These are phyloP conservation scores for Mycocentrospora acerina DNA, from an alignment of 2,329 filamentous ascomycete species.

Conservation along the genomic window DNA sequence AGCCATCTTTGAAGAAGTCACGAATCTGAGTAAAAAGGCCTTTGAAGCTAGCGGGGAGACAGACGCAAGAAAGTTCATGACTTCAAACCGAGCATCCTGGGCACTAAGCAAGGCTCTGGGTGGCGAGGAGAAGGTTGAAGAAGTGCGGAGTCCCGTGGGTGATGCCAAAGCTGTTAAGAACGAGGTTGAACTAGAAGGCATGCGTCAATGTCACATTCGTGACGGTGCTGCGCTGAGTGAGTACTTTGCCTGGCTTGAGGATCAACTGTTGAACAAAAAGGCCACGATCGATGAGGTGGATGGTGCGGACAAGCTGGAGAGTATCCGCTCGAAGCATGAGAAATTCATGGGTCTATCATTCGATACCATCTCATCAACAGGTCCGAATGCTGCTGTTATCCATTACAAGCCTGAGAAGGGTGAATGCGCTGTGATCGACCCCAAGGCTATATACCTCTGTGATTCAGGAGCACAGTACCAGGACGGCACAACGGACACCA, in stretches of 20 bases:
- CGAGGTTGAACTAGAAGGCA: constrained; percentile 81
- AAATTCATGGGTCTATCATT: constrained; percentile 91
- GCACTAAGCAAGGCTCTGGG: constrained; percentile 84
- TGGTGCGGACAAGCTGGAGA: constrained; percentile 87
- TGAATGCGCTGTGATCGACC: constrained; percentile 80
- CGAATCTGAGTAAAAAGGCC: constrained; percentile 56
- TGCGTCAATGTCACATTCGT: constrained; percentile 90
- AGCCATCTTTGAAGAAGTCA: constrained; percentile 76
- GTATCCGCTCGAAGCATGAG: constrained; percentile 67
- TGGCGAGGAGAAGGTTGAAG: constrained; percentile 81
- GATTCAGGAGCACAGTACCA: constrained; percentile 96
- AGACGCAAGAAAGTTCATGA: constrained; percentile 59
- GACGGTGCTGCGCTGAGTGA: constrained; percentile 89
- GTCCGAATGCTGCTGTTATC: constrained; percentile 89
- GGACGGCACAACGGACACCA: constrained; percentile 95
- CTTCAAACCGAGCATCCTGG: constrained; percentile 92
- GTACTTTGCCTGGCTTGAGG: constrained; percentile 96
- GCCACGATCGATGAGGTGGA: constrained; percentile 80
- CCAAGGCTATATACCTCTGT: constrained; percentile 84
- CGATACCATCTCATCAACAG: constrained; percentile 92
- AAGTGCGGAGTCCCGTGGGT: constrained; percentile 80
- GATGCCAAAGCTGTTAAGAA: constrained; percentile 97
- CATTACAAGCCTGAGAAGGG: constrained; percentile 88
- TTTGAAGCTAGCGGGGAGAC: constrained; percentile 38
- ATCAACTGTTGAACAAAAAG: constrained; percentile 76